Percentiles rank a stretch among this genome's conserved stretches.
Evolutionary conservation across 768 basidiomycete genomes (phyloP).

Genomic region (Rhizopogon roseolus): DNA sequence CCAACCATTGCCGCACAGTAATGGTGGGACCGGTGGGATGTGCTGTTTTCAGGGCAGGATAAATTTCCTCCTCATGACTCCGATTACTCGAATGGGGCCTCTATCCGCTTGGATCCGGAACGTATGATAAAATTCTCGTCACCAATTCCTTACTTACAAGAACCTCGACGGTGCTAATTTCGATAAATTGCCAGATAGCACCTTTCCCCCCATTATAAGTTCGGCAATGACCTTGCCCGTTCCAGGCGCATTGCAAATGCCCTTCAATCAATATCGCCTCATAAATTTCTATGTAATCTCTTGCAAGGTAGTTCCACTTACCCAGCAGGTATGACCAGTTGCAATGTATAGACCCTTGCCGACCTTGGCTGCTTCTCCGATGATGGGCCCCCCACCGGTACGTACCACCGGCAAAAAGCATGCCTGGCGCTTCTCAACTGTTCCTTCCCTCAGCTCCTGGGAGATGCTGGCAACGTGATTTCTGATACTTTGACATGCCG

Average conservation of each 20-base stretch:
- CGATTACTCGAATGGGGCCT: too few relatives aligned
- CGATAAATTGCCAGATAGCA: slow-evolving; percentile 49
- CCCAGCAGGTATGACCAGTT: slow-evolving; percentile 80
- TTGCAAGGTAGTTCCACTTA: slow-evolving; percentile 27
- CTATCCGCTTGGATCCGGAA: too few relatives aligned
- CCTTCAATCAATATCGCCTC: slow-evolving; percentile 33
- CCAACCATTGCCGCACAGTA: too few relatives aligned
- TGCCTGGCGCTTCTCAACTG: slow-evolving; percentile 54
- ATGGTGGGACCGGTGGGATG: too few relatives aligned
- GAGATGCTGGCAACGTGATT: slow-evolving; percentile 60
- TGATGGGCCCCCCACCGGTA: slow-evolving; percentile 59
- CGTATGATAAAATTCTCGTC: neutral
- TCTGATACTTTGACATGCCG: slow-evolving; percentile 51
- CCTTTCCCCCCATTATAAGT: slow-evolving; percentile 63
- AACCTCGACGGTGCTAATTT: slow-evolving; percentile 39
- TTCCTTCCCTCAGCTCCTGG: slow-evolving; percentile 47
- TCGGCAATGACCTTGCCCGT: slow-evolving; percentile 73
- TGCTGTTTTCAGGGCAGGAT: too few relatives aligned
- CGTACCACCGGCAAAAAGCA: slow-evolving; percentile 74
- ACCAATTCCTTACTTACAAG: slow-evolving; percentile 15
- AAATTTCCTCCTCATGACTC: too few relatives aligned
- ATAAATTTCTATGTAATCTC: neutral
- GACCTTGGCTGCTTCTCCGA: slow-evolving; percentile 55
- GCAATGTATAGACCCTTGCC: slow-evolving; percentile 67
- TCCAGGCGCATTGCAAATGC: slow-evolving; percentile 80